Conservation (phyloP, 2,329 filamentous ascomycete species). For the Penicillium sp. region DNA sequence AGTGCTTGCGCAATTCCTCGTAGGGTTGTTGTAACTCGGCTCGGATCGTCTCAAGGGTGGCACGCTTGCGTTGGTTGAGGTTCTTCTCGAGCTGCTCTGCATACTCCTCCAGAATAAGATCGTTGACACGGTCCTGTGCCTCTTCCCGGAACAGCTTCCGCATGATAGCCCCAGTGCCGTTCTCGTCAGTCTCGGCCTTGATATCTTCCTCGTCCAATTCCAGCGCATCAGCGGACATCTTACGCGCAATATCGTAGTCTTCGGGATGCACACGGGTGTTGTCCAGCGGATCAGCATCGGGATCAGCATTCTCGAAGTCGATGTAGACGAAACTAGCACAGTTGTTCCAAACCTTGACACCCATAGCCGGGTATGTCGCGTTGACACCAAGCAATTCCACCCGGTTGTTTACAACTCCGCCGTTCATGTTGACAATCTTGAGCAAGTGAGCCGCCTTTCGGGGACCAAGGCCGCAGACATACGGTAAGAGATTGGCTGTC, state of each 20-base stretch:
- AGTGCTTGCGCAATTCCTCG: constrained; percentile 85
- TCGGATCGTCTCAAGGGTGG: constrained; percentile 92
- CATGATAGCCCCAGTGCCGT: constrained; percentile 85
- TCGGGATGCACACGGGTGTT: constrained; percentile 97
- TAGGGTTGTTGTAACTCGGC: constrained; percentile 90
- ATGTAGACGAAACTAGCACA: constrained; percentile 94
- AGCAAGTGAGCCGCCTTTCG: constrained; percentile 82
- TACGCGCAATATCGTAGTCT: constrained; percentile 95
- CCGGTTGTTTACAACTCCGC: constrained; percentile 77
- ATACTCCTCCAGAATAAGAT: constrained; percentile 94
- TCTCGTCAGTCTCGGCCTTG: constrained; percentile 88
- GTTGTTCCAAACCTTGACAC: constrained; percentile 91
- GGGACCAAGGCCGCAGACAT: constrained; percentile 85
- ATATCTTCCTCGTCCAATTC: constrained; percentile 98
- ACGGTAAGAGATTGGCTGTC: constrained; percentile 83
- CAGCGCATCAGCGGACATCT: constrained; percentile 96
- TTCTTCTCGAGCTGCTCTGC: constrained; percentile 92
- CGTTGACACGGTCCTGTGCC: constrained; percentile 91
- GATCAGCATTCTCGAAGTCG: constrained; percentile 78
- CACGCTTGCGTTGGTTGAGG: constrained; percentile 90
- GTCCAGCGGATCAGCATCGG: constrained; percentile 85
- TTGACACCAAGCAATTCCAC: constrained; percentile 87
- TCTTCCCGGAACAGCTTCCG: constrained; percentile 94
- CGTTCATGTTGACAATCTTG: constrained; percentile 90
- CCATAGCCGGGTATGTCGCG: constrained; percentile 78